phyloP scores from a whole-genome alignment of 768 basidiomycete genomes.

The Naganishia vishniacii region DNA sequence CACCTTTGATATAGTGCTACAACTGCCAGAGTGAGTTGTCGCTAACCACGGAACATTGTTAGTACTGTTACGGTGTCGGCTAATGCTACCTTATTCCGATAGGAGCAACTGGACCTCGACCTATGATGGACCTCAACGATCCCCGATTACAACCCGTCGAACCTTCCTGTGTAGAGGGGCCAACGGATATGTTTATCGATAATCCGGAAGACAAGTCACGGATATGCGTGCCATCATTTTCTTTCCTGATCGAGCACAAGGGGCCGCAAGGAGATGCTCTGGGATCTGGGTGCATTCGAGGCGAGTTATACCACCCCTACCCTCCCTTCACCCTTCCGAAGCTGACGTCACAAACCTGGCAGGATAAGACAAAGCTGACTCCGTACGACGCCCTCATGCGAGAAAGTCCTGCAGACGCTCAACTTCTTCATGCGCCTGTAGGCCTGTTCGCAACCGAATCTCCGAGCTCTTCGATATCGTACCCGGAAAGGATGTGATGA shows the following conservation, averaged over 20 bases:
- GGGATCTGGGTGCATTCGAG: constrained; percentile 32
- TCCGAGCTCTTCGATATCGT: constrained; percentile 24
- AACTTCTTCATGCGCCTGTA: not conserved
- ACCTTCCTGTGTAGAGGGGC: constrained; percentile 26
- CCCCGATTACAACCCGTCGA: too few relatives aligned
- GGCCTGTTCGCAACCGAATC: constrained; percentile 22
- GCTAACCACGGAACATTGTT: too few relatives aligned
- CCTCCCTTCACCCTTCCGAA: too few relatives aligned
- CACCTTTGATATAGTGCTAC: too few relatives aligned
- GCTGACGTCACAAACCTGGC: not conserved
- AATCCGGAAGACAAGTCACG: constrained; percentile 26
- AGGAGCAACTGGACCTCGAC: too few relatives aligned
- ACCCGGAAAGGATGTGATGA: constrained; percentile 29
- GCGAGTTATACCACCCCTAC: too few relatives aligned
- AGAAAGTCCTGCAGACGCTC: not conserved
- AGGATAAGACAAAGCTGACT: constrained; percentile 29
- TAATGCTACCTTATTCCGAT: too few relatives aligned
- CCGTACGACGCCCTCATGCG: constrained; percentile 26
- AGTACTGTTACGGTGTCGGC: too few relatives aligned
- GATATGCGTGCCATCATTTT: constrained; percentile 27
- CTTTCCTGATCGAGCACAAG: constrained; percentile 29
- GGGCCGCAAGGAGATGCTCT: constrained; percentile 27
- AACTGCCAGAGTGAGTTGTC: too few relatives aligned
- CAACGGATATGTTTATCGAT: constrained; percentile 21
- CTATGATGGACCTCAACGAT: too few relatives aligned